Percentiles rank a stretch among this genome's conserved stretches.
phyloP scores from a whole-genome alignment of 1,284 basidiomycete species.

The Ceratobasidium theobromae region DNA sequence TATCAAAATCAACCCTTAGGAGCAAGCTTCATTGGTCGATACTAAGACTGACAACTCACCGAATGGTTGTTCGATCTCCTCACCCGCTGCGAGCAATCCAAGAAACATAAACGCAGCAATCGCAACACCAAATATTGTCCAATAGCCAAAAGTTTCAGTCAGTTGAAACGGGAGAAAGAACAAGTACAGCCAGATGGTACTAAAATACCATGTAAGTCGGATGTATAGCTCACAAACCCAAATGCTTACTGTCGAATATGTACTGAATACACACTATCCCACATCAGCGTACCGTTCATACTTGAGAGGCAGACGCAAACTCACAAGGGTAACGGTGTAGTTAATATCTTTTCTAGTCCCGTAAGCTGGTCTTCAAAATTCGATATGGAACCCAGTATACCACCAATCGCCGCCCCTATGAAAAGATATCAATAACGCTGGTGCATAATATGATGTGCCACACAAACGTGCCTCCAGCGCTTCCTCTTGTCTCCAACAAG shows the following conservation, averaged over 20 bases:
- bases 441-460: too few relatives aligned
- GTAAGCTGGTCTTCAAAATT: conserved; percentile 57
- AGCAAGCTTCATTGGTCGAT: neutral
- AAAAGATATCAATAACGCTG: conserved; percentile 18
- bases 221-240: neutral
- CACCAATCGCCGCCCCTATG: conserved; percentile 53
- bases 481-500: conserved; percentile 57
- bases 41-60: conserved; percentile 45
- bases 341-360: conserved; percentile 59
- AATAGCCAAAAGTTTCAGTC: conserved; percentile 57
- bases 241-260: conserved; percentile 43
- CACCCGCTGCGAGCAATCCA: conserved; percentile 61
- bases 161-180: conserved; percentile 70
- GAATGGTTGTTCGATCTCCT: conserved; percentile 58
- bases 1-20: conserved; percentile 39
- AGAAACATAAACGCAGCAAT: conserved; percentile 68
- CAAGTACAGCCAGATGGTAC: conserved; percentile 67
- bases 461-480: conserved; percentile 54
- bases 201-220: conserved; percentile 38
- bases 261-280: conserved; percentile 56
- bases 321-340: conserved; percentile 64
- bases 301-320: conserved; percentile 39
- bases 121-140: conserved; percentile 58
- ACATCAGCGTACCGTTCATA: neutral
- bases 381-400: conserved; percentile 53